phyloP scores from a whole-genome alignment of 495 filamentous ascomycete species.

The Penicillium arizonense region DNA sequence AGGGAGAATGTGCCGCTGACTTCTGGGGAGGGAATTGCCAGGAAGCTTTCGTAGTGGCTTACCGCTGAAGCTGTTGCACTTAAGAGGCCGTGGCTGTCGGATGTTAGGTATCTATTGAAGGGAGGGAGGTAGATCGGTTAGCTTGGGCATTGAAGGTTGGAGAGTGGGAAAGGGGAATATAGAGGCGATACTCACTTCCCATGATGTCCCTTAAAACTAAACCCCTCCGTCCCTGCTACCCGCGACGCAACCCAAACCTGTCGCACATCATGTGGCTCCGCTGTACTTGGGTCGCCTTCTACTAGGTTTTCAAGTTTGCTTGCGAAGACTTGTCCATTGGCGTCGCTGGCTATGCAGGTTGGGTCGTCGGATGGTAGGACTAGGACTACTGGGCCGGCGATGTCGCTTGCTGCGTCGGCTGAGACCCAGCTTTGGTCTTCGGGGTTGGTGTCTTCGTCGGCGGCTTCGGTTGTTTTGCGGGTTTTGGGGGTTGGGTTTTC shows the following conservation, averaged over 20 bases:
- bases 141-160: not conserved
- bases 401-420: slow-evolving; percentile 70
- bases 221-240: slow-evolving; percentile 76
- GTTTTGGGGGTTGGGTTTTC: slow-evolving; percentile 40
- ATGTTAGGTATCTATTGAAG: slow-evolving; percentile 62
- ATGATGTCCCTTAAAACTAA: slow-evolving; percentile 84
- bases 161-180: not conserved
- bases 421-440: slow-evolving; percentile 89
- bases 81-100: slow-evolving; percentile 79
- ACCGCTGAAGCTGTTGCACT: slow-evolving; percentile 78
- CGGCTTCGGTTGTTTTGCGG: slow-evolving; percentile 29
- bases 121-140: not conserved
- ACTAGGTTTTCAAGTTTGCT: slow-evolving; percentile 78
- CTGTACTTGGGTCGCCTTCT: slow-evolving; percentile 70
- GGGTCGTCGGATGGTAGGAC: slow-evolving; percentile 68
- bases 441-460: slow-evolving; percentile 29
- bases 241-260: slow-evolving; percentile 92
- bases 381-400: slow-evolving; percentile 81
- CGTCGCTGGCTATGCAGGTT: slow-evolving; percentile 77
- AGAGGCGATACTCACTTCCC: slow-evolving; percentile 59
- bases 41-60: slow-evolving; percentile 76
- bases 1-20: slow-evolving; percentile 66
- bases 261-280: slow-evolving; percentile 90
- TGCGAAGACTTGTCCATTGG: slow-evolving; percentile 79
- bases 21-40: slow-evolving; percentile 61